A percentile compares a stretch with the other conserved stretches of the same genome.
Evolutionary conservation across 2,329 filamentous ascomycete genomes (phyloP).

Genomic region (Neoarthrinium moseri): DNA sequence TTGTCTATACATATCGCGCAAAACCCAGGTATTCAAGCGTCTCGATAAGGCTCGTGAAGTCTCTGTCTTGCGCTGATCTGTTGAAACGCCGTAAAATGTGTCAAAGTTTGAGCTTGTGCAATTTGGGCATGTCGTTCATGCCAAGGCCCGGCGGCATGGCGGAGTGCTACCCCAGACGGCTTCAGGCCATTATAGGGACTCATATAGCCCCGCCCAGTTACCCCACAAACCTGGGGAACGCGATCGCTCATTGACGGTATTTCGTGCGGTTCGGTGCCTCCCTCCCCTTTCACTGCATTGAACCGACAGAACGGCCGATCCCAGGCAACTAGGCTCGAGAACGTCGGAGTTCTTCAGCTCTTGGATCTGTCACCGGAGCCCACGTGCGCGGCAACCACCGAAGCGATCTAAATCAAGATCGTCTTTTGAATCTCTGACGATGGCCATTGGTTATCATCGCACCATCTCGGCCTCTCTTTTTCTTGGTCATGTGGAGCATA

Average conservation of each 20-base stretch:
- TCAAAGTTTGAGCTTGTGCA: conserved; percentile 7
- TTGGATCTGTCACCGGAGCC: not conserved
- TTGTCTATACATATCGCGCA: too few species aligned
- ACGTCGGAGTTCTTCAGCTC: not conserved
- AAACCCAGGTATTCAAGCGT: too few species aligned
- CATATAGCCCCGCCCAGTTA: not conserved
- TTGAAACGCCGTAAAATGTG: too few species aligned
- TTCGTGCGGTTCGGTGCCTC: not conserved
- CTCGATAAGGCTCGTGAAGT: too few species aligned
- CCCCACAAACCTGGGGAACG: conserved; percentile 8
- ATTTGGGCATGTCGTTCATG: conserved; percentile 5
- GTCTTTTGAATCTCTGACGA: not conserved
- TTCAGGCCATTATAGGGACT: not conserved
- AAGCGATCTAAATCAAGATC: not conserved
- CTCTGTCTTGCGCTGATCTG: too few species aligned
- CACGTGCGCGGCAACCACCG: conserved; percentile 2
- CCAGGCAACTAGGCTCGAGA: not conserved
- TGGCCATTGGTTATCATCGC: not conserved
- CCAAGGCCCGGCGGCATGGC: not conserved
- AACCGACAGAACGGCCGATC: conserved; percentile 6
- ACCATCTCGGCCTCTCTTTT: conserved; percentile 4
- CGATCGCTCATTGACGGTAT: conserved; percentile 2
- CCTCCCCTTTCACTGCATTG: conserved; percentile 3
- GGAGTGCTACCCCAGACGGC: conserved; percentile 5
- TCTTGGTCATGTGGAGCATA: conserved; percentile 3